Evolutionary conservation across 2,329 filamentous ascomycete genomes (phyloP), one percentile per base, ranked within the genome.

Genomic region (Aspergillus novofumigatus): DNA sequence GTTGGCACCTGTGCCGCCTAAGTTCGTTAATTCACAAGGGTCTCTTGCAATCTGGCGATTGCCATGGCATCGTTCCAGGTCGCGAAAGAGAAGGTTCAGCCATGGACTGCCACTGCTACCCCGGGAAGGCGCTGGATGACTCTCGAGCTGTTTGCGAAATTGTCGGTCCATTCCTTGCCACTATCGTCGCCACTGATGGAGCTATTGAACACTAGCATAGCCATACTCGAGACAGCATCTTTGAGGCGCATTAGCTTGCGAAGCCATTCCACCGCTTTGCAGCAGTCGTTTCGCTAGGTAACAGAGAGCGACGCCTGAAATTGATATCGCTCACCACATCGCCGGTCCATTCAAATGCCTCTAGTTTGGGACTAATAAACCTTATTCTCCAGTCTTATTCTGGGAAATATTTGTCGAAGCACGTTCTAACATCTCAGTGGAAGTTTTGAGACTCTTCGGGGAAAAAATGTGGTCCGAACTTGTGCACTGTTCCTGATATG

Each of bases 401-500:
- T 35, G 54, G 50, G 58, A 23, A 28, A 44, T 32, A 49, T 55
- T 51, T 53, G 55, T 53, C 51, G 51, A 62, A 56, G 62, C 59
- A 57, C 58, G 55, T 54, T 56, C 59, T 54, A 60, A 55, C 54
- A 32, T 49, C 38, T 21, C 54, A 42, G 29, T 53, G 42, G 49
- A 42, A 56, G 32, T 49, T 52, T 41, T 51, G 59, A 10, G 42
- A 26, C 44, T 23, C 2, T 47, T 47, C 44, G 20, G 23, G 11
- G 3, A n/a, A 26, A 44, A 25, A 47, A 23, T 3, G 44, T 47
- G 21, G 57, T 32, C 45, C 45, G 49, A 25, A 8, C 45, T 51
- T 54, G 48, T 29, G 48, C 52, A 50, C 57, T 58, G 63, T 63
- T 65, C 63, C 64, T 44, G 32, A 66, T 63, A 53, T 35, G 59